Conservation (phyloP, 2,329 filamentous ascomycete genomes). For the Madurella mycetomatis region DNA sequence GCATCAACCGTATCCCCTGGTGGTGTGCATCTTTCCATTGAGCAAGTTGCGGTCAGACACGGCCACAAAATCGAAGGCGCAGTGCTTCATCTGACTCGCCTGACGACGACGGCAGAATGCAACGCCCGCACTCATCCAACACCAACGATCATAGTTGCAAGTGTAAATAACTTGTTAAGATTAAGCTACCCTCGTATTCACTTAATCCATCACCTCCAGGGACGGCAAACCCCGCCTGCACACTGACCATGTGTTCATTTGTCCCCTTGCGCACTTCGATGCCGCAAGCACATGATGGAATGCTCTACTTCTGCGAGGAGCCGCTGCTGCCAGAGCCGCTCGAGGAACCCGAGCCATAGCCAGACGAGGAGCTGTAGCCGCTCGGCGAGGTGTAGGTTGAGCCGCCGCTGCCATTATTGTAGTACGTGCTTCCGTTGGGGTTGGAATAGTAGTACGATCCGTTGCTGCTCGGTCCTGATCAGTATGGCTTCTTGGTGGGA, state of each 20-base stretch:
- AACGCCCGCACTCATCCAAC: too few species aligned
- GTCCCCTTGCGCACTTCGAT: not conserved
- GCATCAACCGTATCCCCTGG: too few species aligned
- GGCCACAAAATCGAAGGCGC: too few species aligned
- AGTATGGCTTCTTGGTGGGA: not conserved
- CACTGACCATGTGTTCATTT: not conserved
- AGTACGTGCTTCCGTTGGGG: conserved; percentile 62
- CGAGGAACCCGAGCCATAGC: conserved; percentile 12
- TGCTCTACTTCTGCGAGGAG: conserved; percentile 6
- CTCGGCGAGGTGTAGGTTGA: conserved; percentile 58
- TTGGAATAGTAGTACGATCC: conserved; percentile 73
- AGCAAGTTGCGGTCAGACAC: too few species aligned
- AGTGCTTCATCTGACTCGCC: too few species aligned
- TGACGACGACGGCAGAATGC: too few species aligned
- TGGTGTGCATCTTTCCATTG: too few species aligned
- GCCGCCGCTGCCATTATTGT: conserved; percentile 56
- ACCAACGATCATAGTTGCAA: too few species aligned
- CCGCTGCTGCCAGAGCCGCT: conserved; percentile 1
- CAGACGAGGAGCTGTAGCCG: conserved; percentile 29
- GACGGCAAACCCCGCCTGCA: not conserved
- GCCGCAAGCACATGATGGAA: not conserved
- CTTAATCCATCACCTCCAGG: too few species aligned
- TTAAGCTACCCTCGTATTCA: too few species aligned
- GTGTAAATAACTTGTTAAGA: too few species aligned
- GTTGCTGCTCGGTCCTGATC: conserved; percentile 30